phyloP scores from a whole-genome alignment of 2,329 filamentous ascomycete genomes.

The Fusarium temperatum region DNA sequence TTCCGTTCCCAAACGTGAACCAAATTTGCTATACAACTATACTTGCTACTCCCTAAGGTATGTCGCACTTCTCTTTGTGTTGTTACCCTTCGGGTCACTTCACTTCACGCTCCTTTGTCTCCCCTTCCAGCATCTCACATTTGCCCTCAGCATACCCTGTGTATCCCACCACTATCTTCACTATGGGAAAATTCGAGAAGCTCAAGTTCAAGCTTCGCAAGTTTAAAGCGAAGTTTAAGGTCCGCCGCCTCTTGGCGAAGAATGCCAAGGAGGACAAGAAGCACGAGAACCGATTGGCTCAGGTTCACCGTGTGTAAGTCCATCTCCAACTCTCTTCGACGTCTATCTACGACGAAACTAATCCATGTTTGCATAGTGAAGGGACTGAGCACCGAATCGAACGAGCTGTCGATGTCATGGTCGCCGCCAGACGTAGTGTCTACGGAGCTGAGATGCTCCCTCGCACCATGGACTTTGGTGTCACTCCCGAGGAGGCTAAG shows the following conservation, averaged over 20 bases:
- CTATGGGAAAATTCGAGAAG: fast-evolving
- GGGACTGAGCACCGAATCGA: fast-evolving
- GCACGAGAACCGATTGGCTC: fast-evolving
- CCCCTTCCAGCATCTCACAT: neutral
- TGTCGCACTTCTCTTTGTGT: neutral
- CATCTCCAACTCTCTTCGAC: neutral
- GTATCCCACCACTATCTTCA: no score
- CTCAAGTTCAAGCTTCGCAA: neutral
- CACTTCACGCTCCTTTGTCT: neutral
- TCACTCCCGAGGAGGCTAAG: no score
- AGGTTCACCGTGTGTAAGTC: constrained; percentile 6
- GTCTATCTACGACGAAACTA: neutral
- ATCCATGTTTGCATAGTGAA: neutral
- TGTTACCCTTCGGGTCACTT: neutral
- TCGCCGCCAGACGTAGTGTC: fast-evolving
- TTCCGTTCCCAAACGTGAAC: no score
- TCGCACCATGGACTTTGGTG: fast-evolving
- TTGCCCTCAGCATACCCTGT: neutral
- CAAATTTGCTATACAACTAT: neutral
- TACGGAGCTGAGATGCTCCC: fast-evolving
- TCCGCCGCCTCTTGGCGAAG: fast-evolving
- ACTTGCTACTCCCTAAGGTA: neutral
- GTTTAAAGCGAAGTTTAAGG: fast-evolving
- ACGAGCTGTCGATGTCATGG: fast-evolving
- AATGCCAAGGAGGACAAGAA: neutral